Percentiles rank a stretch among this genome's conserved stretches.
phyloP scores from a whole-genome alignment of 78 protist genomes.

The Dictyostelium capitatum region DNA sequence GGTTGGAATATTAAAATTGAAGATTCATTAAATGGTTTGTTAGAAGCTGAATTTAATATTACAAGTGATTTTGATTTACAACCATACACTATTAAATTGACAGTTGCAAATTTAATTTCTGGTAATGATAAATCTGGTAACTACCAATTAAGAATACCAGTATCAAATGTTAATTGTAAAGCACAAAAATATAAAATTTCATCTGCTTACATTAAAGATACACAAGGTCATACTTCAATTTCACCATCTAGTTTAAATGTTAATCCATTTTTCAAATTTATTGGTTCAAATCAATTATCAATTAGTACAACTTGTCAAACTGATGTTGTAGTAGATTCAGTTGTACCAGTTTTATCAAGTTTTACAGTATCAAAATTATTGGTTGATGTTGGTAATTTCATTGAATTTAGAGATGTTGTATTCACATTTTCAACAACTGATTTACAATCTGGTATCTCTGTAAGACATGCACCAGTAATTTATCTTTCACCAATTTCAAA shows the following conservation, averaged over 20 bases:
- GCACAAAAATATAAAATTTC: conserved; percentile 9
- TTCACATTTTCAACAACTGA: neutral
- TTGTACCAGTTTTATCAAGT: neutral
- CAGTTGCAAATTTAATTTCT: neutral
- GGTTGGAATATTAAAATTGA: conserved; percentile 38
- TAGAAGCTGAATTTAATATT: conserved; percentile 4
- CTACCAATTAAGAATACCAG: conserved; percentile 19
- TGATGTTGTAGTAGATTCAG: neutral
- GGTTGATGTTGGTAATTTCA: neutral
- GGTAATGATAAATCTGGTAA: conserved; percentile 27
- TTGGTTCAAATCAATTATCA: neutral
- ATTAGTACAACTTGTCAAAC: neutral
- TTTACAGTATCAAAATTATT: neutral
- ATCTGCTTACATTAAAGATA: neutral
- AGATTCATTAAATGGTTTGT: conserved; percentile 35
- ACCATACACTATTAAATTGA: conserved; percentile 4
- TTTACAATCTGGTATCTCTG: conserved; percentile 13
- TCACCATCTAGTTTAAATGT: neutral
- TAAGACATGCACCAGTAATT: conserved; percentile 10
- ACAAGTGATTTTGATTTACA: conserved; percentile 11
- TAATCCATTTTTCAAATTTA: neutral
- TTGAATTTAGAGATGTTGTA: neutral
- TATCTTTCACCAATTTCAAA: neutral
- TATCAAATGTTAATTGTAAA: neutral
- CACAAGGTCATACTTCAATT: neutral